Percentiles rank a stretch among this genome's conserved stretches.
These are phyloP conservation scores for Leucocoprinus sp. DNA, from an alignment of 768 basidiomycete genomes.

Conservation along the genomic window DNA sequence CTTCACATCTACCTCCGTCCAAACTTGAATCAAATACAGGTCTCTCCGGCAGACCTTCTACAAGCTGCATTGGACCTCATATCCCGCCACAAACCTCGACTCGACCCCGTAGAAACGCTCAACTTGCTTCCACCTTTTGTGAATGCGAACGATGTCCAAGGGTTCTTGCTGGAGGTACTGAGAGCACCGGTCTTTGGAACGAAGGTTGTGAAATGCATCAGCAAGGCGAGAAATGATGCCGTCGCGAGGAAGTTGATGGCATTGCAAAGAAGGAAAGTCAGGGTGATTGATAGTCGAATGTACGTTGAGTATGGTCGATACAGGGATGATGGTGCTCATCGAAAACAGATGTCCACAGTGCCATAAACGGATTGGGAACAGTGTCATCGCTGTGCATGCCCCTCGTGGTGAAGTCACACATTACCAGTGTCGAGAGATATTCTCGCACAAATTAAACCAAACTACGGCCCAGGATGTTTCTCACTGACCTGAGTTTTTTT, in stretches of 20 bases:
- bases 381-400: slow-evolving; percentile 89
- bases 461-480: slow-evolving; percentile 12
- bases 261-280: slow-evolving; percentile 75
- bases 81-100: slow-evolving; percentile 68
- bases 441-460: slow-evolving; percentile 49
- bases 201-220: slow-evolving; percentile 59
- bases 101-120: slow-evolving; percentile 78
- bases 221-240: slow-evolving; percentile 71
- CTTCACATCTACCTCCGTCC: slow-evolving; percentile 85
- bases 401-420: slow-evolving; percentile 94
- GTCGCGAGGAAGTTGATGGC: slow-evolving; percentile 64
- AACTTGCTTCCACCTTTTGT: slow-evolving; percentile 88
- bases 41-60: slow-evolving; percentile 45
- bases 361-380: slow-evolving; percentile 87
- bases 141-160: slow-evolving; percentile 67
- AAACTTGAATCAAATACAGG: slow-evolving; percentile 31
- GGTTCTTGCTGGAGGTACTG: slow-evolving; percentile 68
- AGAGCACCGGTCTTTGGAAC: slow-evolving; percentile 63
- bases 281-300: slow-evolving; percentile 90
- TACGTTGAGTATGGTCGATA: slow-evolving; percentile 30
- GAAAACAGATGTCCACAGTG: slow-evolving; percentile 82
- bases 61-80: slow-evolving; percentile 85
- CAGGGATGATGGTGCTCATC: neutral
- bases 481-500: neutral
- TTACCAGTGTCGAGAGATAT: slow-evolving; percentile 88